These are phyloP conservation scores for Alternaria sp. DNA, from an alignment of 2,329 filamentous ascomycete species.

Conservation along the genomic window DNA sequence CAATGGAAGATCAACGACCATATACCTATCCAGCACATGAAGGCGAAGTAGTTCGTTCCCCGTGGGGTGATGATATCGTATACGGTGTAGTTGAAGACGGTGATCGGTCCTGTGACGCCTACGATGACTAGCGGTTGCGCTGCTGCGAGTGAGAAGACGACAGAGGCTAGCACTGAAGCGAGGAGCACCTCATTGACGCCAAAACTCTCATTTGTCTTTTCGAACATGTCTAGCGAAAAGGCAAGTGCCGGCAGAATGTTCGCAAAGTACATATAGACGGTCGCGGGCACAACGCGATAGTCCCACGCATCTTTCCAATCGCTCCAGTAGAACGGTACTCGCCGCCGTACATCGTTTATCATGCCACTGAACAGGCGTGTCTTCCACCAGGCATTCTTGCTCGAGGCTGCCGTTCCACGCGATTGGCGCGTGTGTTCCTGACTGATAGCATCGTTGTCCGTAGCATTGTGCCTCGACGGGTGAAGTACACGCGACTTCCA, in stretches of 20 bases:
- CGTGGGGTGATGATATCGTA: slow-evolving; percentile 84
- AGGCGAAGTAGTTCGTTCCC: slow-evolving; percentile 82
- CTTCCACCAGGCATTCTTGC: slow-evolving; percentile 70
- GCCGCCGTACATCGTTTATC: slow-evolving; percentile 76
- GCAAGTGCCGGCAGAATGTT: slow-evolving; percentile 89
- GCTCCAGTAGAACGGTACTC: slow-evolving; percentile 79
- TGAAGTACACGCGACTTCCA: slow-evolving; percentile 29
- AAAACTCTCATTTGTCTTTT: slow-evolving; percentile 82
- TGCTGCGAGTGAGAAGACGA: slow-evolving; percentile 81
- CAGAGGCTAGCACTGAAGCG: slow-evolving; percentile 80
- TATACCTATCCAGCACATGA: slow-evolving; percentile 91
- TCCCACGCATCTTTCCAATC: slow-evolving; percentile 91
- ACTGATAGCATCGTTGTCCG: slow-evolving; percentile 15
- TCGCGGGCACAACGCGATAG: slow-evolving; percentile 86
- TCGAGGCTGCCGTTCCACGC: slow-evolving; percentile 23
- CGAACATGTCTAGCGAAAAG: slow-evolving; percentile 93
- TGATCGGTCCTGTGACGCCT: slow-evolving; percentile 90
- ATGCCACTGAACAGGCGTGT: slow-evolving; percentile 80
- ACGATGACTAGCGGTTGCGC: slow-evolving; percentile 91
- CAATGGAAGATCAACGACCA: slow-evolving; percentile 88
- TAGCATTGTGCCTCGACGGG: slow-evolving; percentile 11
- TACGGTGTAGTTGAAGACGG: slow-evolving; percentile 93
- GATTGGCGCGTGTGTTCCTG: slow-evolving; percentile 31
- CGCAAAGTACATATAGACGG: slow-evolving; percentile 93
- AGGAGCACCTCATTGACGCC: slow-evolving; percentile 93